Base-by-base conservation (phyloP, 1,284 basidiomycete species). In the Hymenochaete sp. region DNA sequence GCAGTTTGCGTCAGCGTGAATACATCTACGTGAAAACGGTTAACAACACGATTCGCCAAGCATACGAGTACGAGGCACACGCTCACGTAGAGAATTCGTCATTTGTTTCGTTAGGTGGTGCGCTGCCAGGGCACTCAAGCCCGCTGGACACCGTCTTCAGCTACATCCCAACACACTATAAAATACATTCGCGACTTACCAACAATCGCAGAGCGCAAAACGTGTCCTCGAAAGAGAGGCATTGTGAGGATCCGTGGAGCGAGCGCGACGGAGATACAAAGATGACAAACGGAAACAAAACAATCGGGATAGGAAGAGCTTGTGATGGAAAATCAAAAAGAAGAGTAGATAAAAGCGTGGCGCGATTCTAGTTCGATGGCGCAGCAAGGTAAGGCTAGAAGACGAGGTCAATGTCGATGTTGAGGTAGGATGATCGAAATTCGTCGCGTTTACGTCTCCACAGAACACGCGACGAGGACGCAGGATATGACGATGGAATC, bases 1-100 rank as follows among this genome's bases (percentile, higher is more conserved):
- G 75, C 72, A n/a, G 77, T 79, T 59, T 87, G 84, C 44, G 77
- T 78, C 55, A 84, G 56, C 52, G 79, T 79, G 54, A 79, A 70
- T 22, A 75, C 73, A 64, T 79, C 83, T 86, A 49, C 50, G 70
- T 59, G 27, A 70, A 71, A 26, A 3, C 42, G n/a, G n/a, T n/a
- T n/a, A 35, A 44, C 47, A 47, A 39, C 28, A 43, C 38, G 32
- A 27, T 19, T 4, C 10, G 16, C 18, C 16, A n/a, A n/a, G 14
- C 13, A 8, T 5, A 35, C 4, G 32, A n/a, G 5, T 31, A 9
- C 28, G 10, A 35, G 21, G 5, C n/a, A 6, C 13, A n/a, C 29
- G 16, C 44, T 52, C 43, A 55, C 53, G 47, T 24, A 52, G 29
- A 19, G 52, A 47, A 4, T 48, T 44, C 16, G 52, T 52, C 31